Percentiles rank a stretch among this genome's conserved stretches.
phyloP scores from a whole-genome alignment of 2,329 filamentous ascomycete genomes.

The Purpureocillium lavendulum region DNA sequence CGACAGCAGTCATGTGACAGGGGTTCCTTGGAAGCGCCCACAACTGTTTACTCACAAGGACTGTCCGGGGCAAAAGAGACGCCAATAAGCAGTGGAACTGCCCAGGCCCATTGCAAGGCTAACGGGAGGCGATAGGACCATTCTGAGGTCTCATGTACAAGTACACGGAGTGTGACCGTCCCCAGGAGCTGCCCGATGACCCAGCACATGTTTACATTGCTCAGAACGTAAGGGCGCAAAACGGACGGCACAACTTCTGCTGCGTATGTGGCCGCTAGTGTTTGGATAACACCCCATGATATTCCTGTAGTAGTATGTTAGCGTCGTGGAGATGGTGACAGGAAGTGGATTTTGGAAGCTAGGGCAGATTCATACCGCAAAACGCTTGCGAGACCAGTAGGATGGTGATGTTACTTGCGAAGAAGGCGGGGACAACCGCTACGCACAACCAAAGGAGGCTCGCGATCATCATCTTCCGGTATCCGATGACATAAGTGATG shows the following conservation, averaged over 20 bases:
- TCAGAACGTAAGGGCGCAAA: slow-evolving; percentile 24
- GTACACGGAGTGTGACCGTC: slow-evolving; percentile 23
- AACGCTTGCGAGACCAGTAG: slow-evolving; percentile 25
- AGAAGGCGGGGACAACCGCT: slow-evolving; percentile 30
- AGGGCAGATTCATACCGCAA: slow-evolving; percentile 10
- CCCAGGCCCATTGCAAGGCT: slow-evolving; percentile 32
- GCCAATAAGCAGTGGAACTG: slow-evolving; percentile 24
- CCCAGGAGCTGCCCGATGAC: slow-evolving; percentile 30
- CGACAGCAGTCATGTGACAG: too few relatives aligned
- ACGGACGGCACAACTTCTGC: slow-evolving; percentile 26
- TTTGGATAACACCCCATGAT: slow-evolving; percentile 26
- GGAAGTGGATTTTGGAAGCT: not conserved
- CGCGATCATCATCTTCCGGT: slow-evolving; percentile 28
- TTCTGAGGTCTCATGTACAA: slow-evolving; percentile 20
- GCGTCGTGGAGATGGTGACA: not conserved
- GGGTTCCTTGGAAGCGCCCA: too few relatives aligned
- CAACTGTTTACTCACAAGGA: slow-evolving; percentile 28
- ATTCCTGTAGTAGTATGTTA: slow-evolving; percentile 12
- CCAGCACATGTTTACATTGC: slow-evolving; percentile 34
- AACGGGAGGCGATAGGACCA: slow-evolving; percentile 30
- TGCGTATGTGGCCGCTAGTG: slow-evolving; percentile 29
- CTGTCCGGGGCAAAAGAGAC: slow-evolving; percentile 29
- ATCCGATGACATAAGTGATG: slow-evolving; percentile 26
- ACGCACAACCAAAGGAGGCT: slow-evolving; percentile 23
- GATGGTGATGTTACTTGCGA: slow-evolving; percentile 22